phyloP scores from a whole-genome alignment of 371 early-diverging fungal genomes.

The Circinella umbellata region DNA sequence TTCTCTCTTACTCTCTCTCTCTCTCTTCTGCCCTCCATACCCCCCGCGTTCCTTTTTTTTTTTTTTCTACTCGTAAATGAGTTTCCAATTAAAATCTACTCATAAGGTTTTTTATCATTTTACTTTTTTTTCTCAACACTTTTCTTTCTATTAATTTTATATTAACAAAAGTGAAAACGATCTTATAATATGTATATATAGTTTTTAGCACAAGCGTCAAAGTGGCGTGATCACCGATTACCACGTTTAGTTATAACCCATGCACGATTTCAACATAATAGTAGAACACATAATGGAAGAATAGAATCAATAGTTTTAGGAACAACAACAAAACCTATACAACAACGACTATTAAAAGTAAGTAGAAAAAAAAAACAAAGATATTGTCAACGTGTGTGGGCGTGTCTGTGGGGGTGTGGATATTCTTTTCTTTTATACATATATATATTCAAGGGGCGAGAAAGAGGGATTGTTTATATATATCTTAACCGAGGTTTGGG shows the following conservation, averaged over 20 bases:
- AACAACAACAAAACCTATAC: not conserved
- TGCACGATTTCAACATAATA: not conserved
- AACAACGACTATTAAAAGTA: not conserved
- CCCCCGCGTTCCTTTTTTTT: not conserved
- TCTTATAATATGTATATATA: not conserved
- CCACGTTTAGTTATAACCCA: not conserved
- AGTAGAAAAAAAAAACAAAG: not conserved
- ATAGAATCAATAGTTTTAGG: not conserved
- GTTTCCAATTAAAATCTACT: constrained; percentile 4
- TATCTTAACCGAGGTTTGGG: not conserved
- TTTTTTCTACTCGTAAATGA: not conserved
- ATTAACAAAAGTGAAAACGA: not conserved
- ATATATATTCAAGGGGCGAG: not conserved
- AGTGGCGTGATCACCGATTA: constrained; percentile 12
- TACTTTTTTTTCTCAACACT: no score
- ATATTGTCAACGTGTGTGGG: no score
- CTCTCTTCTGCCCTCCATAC: no score
- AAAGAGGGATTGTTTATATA: not conserved
- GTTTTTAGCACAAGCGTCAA: constrained; percentile 11
- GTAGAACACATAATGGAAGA: not conserved
- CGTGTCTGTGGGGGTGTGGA: no score
- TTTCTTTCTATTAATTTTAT: not conserved
- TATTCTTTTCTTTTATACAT: not conserved
- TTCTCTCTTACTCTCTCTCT: no score
- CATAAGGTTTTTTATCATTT: constrained; percentile 2